Conservation (phyloP, 2,329 filamentous ascomycete species). For the Juglanconis sp. region DNA sequence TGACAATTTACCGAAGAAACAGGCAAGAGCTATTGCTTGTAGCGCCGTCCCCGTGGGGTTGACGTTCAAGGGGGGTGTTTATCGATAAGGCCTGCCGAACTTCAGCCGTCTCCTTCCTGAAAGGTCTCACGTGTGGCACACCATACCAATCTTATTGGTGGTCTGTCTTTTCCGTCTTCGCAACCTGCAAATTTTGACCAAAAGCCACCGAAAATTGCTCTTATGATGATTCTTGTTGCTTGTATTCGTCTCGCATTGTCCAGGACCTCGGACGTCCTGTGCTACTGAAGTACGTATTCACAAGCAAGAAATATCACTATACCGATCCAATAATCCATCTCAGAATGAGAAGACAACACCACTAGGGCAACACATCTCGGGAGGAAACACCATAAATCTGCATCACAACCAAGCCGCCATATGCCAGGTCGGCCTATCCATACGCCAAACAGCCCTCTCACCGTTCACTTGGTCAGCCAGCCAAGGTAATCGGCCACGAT, state of each 20-base stretch:
- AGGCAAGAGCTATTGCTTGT: neutral
- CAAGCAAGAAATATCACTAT: neutral
- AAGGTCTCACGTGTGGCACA: too few relatives aligned
- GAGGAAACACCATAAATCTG: neutral
- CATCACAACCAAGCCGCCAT: neutral
- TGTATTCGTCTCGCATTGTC: neutral
- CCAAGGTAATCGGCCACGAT: slow-evolving; percentile 62
- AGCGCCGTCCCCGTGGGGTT: slow-evolving; percentile 10
- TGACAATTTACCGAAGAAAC: neutral
- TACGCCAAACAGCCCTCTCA: neutral
- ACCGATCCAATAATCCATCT: neutral
- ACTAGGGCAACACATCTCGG: too few relatives aligned
- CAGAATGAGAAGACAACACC: neutral
- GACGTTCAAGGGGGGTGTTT: slow-evolving; percentile 1
- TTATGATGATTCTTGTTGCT: neutral
- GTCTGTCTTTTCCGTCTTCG: too few relatives aligned
- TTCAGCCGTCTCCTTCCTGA: neutral
- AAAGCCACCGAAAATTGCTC: too few relatives aligned
- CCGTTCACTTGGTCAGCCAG: slow-evolving; percentile 51
- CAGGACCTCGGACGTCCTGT: neutral
- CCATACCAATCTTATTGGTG: too few relatives aligned
- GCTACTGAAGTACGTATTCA: neutral
- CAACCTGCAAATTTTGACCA: too few relatives aligned
- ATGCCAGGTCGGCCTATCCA: slow-evolving; percentile 10
- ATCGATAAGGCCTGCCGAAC: slow-evolving; percentile 5